phyloP scores from a whole-genome alignment of 257 asterid species.

The Solanum bukasovii region DNA sequence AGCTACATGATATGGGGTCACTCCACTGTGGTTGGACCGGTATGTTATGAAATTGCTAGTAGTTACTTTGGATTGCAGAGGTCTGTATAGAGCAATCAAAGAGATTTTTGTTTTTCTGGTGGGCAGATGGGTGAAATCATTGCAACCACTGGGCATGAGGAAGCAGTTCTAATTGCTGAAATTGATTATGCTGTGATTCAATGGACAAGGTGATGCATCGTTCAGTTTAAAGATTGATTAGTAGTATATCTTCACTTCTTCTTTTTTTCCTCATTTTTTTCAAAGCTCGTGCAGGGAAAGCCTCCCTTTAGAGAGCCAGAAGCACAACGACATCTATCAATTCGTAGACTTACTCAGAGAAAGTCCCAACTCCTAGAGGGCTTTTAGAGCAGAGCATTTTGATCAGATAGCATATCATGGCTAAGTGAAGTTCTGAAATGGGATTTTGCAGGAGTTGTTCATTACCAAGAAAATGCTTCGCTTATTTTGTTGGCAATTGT shows the following conservation, averaged over 20 bases:
- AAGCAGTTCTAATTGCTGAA: slow-evolving; percentile 15
- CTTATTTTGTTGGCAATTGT: not conserved
- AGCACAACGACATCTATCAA: slow-evolving; percentile 22
- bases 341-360: slow-evolving; percentile 3
- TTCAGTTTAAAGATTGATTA: not conserved
- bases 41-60: not conserved
- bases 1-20: slow-evolving; percentile 35
- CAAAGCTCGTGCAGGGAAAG: slow-evolving; percentile 4
- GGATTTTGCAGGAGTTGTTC: not conserved
- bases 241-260: not conserved
- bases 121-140: slow-evolving; percentile 28
- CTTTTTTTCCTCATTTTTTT: not conserved
- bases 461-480: not conserved
- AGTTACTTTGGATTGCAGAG: not conserved
- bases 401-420: not conserved
- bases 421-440: not conserved
- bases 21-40: slow-evolving; percentile 35
- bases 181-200: slow-evolving; percentile 18
- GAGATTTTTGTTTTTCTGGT: not conserved
- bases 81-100: not conserved
- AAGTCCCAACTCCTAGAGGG: not conserved
- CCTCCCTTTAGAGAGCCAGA: slow-evolving; percentile 22
- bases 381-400: not conserved
- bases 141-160: slow-evolving; percentile 29
- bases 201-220: slow-evolving; percentile 6